Evolutionary conservation across 495 filamentous ascomycete species (phyloP).

Genomic region (Neurospora sp.): DNA sequence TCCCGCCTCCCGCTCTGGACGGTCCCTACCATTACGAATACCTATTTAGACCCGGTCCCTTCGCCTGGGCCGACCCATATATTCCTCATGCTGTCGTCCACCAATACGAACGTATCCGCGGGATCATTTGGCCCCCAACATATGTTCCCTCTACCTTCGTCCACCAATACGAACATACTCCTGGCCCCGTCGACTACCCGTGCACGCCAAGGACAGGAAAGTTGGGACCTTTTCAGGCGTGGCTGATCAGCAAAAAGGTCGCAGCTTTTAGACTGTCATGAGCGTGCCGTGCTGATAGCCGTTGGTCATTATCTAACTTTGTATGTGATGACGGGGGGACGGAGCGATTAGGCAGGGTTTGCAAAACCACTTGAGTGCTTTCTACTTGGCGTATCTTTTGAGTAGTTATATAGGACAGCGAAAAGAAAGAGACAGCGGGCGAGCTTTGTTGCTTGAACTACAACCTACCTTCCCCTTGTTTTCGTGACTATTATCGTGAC

Average conservation of each 20-base stretch:
- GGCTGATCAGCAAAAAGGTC: not conserved
- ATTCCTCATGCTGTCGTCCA: not conserved
- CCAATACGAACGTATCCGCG: not conserved
- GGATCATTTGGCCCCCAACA: not conserved
- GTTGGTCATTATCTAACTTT: not conserved
- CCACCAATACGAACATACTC: not conserved
- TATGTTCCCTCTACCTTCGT: not conserved
- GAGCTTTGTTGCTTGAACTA: not conserved
- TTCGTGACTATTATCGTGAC: not conserved
- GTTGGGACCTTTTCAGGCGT: not conserved
- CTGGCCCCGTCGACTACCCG: not conserved
- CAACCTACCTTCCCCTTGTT: not conserved
- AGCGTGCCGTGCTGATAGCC: not conserved
- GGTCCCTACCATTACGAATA: not conserved
- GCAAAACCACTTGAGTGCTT: not conserved
- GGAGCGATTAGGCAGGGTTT: not conserved
- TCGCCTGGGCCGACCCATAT: not conserved
- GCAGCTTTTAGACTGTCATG: not conserved
- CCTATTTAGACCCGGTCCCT: not conserved
- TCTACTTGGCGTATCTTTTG: not conserved
- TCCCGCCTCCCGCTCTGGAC: not conserved
- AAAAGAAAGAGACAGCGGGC: not conserved
- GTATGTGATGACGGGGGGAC: not conserved
- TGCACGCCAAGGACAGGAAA: not conserved
- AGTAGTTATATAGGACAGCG: not conserved